Evolutionary conservation across 108 stramenopile species (phyloP), one percentile per base, ranked within the genome.

Genomic region (Nannochloropsis oceanica): DNA sequence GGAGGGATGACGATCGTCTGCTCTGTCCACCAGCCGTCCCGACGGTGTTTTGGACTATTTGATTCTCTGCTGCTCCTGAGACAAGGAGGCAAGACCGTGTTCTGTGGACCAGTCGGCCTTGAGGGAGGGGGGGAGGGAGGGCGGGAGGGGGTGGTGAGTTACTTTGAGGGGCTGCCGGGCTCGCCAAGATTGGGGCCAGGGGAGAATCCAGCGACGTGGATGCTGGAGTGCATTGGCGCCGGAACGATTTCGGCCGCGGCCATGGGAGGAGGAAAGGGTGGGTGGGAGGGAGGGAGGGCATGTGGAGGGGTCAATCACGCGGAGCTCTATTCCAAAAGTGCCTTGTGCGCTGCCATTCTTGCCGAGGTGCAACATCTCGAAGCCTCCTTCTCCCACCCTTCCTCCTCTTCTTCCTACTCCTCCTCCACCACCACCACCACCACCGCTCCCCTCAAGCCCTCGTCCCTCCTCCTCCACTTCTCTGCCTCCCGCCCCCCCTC

Each of bases 191-290:
- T 73, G 59, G 59, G n/a, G 7, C 22, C 59, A 8, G 59, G 59
- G 59, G 92, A 90, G 44, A 95, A 95, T 46, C 95, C 95, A 13
- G 94, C 94, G 22, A 92, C 93, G 11, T 95, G 93, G 93, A 94
- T 95, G 94, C 92, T 95, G 13, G 92, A 92, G 83, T 93, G 91
- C 22, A 90, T 92, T 73, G 91, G 89, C 43, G 87, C 92, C 8
- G 91, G 90, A n/a, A 90, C 59, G 2, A 34, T 34, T 34, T 34
- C 34, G 34, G 34, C 34, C 34, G 5, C 34, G 5, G 34, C 34
- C 34, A 34, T 5, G 2, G 59, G 59, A 73, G n/a, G 59, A n/a
- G 59, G 2, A 18, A 13, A 14, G 46, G 46, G 46, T 14, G 59
- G 59, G 2, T 7, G 7, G 59, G 59, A 73, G 22, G 59, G n/a